A percentile compares a stretch with the other conserved stretches of the same genome.
phyloP scores from a whole-genome alignment of 495 filamentous ascomycete genomes.

The Bryoglossum gracile region DNA sequence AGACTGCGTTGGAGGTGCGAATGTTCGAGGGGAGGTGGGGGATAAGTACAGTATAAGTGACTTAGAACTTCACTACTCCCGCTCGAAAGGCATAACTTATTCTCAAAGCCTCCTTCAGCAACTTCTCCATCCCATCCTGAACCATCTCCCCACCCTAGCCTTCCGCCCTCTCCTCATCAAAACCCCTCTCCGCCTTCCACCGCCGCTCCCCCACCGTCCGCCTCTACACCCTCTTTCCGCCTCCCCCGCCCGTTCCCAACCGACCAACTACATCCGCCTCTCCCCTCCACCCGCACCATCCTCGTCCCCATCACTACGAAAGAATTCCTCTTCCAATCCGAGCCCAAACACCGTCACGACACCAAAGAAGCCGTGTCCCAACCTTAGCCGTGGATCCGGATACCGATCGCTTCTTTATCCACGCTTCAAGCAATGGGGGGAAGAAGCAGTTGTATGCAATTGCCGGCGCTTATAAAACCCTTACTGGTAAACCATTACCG shows the following conservation, averaged over 20 bases:
- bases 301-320: constrained; percentile 19
- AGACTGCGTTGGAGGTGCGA: too few species aligned
- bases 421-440: constrained; percentile 23
- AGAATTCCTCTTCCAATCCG: constrained; percentile 20
- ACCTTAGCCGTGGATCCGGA: constrained; percentile 1
- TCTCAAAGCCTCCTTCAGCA: too few species aligned
- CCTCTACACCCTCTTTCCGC: constrained; percentile 13
- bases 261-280: constrained; percentile 25
- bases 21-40: too few species aligned
- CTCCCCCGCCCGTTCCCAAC: neutral
- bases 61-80: too few species aligned
- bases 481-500: constrained; percentile 9
- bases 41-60: too few species aligned
- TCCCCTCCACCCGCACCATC: constrained; percentile 34
- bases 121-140: too few species aligned
- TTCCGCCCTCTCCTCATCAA: too few species aligned
- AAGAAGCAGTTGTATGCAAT: constrained; percentile 11
- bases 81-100: too few species aligned
- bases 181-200: constrained; percentile 14
- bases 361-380: constrained; percentile 9
- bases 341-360: constrained; percentile 13
- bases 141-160: too few species aligned
- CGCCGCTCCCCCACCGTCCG: constrained; percentile 10
- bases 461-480: constrained; percentile 4
- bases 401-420: constrained; percentile 12